These are phyloP conservation scores for Pseudogymnoascus sp. DNA, from an alignment of 2,329 filamentous ascomycete species.

Conservation along the genomic window DNA sequence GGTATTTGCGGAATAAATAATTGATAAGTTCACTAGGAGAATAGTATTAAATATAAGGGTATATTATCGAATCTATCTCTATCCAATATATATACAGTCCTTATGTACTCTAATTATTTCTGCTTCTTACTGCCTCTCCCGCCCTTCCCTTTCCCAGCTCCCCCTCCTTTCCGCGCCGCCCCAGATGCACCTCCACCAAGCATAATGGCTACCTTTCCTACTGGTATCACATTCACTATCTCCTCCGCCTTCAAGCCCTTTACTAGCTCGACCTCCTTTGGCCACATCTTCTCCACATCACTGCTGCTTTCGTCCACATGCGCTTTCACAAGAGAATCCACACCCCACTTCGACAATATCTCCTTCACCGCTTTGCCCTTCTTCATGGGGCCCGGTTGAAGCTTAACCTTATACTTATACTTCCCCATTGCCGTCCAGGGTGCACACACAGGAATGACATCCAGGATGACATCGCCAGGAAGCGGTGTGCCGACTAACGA, in stretches of 20 bases:
- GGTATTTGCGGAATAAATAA: neutral
- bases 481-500: conserved; percentile 69
- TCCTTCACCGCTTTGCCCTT: conserved; percentile 93
- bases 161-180: conserved; percentile 30
- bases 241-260: conserved; percentile 75
- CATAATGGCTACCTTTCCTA: conserved; percentile 74
- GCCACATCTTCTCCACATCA: conserved; percentile 73
- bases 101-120: conserved; percentile 12
- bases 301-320: conserved; percentile 48
- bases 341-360: conserved; percentile 71
- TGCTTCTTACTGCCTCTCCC: conserved; percentile 23
- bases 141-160: conserved; percentile 28
- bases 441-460: conserved; percentile 55
- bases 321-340: conserved; percentile 18
- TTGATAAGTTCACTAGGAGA: neutral
- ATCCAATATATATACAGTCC: neutral
- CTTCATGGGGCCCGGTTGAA: conserved; percentile 84
- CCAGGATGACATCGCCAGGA: conserved; percentile 73
- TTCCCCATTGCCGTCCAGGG: conserved; percentile 56
- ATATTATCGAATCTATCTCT: neutral
- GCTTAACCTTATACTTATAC: conserved; percentile 89
- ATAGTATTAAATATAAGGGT: neutral
- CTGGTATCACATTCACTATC: conserved; percentile 70
- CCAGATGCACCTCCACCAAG: conserved; percentile 49
- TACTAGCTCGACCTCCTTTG: conserved; percentile 76